Base-by-base conservation (phyloP, 208 protist genomes). In the Leishmania amazonensis region DNA sequence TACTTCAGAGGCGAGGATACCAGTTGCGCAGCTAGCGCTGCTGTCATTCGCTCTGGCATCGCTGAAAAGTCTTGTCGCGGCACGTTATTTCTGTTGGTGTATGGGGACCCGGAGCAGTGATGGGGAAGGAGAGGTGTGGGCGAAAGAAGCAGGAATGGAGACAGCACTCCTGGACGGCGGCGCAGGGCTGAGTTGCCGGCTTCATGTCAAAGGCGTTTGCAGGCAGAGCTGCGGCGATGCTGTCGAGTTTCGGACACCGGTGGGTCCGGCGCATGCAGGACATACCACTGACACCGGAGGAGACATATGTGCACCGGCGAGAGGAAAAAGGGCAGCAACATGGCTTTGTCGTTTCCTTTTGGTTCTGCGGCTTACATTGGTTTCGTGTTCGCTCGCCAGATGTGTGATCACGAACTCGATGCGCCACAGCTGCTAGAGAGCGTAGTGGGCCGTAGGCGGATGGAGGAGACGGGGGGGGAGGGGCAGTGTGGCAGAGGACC, bases 1-100 rank as follows among this genome's bases (percentile, higher is more conserved):
- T 94, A 93, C 81, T 88, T 58, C 42, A 93, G 77, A 1, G 84
- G 58, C 1, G 84, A 87, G 45, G 70, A 45, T 38, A 95, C 71
- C 38, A 92, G 83, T 47, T 83, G 57, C n/a, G 79, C 79, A 21
- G 84, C 88, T 13, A 82, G 54, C n/a, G 79, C 51, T 1, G 76
- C 67, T 1, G 88, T 88, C 3, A 91, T 31, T 4, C 68, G 81
- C 13, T 71, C 40, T n/a, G 85, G 64, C 85, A 90, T 89, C 3
- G 24, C 28, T 57, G 2, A 60, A 47, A 49, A 45, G 9, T 1
- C 28, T 1, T 40, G 28, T 60, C 15, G 9, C 2, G 58, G 45
- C n/a, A 15, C 31, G 45, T 35, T 38, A 7, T 15, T 60, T 42
- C 49, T 47, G 38, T 51, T 19, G 6, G 68, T 6, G n/a, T 3